Evolutionary conservation across 208 protist genomes (phyloP).

Genomic region (Balamuthia mandrillaris): DNA sequence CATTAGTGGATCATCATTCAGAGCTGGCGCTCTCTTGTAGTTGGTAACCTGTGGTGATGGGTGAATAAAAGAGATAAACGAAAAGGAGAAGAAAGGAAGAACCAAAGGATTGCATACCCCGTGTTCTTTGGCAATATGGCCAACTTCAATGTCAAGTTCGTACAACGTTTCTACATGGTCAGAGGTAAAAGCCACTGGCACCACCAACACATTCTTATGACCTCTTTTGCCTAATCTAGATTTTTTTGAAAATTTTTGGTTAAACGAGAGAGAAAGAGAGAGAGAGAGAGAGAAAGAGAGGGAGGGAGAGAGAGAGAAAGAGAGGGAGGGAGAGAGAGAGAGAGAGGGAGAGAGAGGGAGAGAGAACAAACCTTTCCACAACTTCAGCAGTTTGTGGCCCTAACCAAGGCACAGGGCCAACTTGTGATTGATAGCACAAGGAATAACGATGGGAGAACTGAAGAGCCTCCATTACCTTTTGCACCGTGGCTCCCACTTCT

Average conservation of each 20-base stretch:
- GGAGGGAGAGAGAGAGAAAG: not conserved
- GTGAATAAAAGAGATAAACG: not conserved
- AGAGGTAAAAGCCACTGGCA: constrained; percentile 73
- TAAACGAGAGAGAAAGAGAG: not conserved
- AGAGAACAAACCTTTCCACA: constrained; percentile 39
- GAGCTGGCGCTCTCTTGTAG: constrained; percentile 31
- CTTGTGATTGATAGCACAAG: constrained; percentile 62
- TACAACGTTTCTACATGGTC: constrained; percentile 76
- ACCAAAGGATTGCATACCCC: not conserved
- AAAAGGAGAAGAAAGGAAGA: not conserved
- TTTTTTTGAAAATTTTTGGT: not conserved
- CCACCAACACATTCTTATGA: constrained; percentile 51
- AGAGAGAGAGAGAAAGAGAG: not conserved
- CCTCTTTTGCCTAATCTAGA: constrained; percentile 39
- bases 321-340: not conserved
- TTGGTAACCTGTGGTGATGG: constrained; percentile 36
- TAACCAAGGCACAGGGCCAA: constrained; percentile 69
- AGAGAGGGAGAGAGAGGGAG: not conserved
- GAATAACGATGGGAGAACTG: constrained; percentile 22
- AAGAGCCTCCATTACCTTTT: constrained; percentile 56
- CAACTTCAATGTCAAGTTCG: constrained; percentile 71
- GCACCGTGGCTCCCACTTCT: constrained; percentile 62
- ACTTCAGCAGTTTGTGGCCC: constrained; percentile 61
- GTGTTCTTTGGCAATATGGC: not conserved
- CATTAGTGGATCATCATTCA: constrained; percentile 54